These are phyloP conservation scores for Quercus engelmannii DNA, from an alignment of 306 rosid genomes.

Conservation along the genomic window DNA sequence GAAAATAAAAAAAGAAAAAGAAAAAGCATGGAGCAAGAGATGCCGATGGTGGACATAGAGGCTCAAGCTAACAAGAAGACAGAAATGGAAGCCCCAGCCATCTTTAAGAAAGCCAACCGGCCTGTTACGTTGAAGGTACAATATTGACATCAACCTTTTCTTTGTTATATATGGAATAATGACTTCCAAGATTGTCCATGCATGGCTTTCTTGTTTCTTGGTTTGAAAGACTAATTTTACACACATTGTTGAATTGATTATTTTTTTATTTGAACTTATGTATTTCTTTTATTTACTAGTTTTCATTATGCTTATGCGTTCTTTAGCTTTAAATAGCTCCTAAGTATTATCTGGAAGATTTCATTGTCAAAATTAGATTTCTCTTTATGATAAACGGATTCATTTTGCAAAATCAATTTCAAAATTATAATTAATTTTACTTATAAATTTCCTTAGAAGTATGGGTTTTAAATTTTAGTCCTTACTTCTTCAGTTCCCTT, in stretches of 20 bases:
- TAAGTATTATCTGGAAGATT: neutral
- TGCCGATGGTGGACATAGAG: constrained; percentile 42
- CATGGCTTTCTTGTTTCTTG: neutral
- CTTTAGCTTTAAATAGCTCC: neutral
- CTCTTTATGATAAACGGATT: no score
- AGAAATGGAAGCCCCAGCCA: constrained; percentile 2
- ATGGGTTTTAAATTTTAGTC: no score
- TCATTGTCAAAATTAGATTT: no score
- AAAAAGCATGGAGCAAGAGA: constrained; percentile 18
- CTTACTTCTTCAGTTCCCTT: no score
- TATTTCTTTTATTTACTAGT: neutral
- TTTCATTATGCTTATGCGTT: neutral
- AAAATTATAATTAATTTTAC: no score
- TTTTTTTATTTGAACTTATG: no score
- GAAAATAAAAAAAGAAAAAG: neutral
- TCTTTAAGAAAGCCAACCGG: constrained; percentile 28
- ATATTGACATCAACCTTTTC: neutral
- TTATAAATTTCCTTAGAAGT: no score
- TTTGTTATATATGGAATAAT: neutral
- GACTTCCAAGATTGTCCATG: neutral
- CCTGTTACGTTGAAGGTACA: constrained; percentile 53
- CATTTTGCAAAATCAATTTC: no score
- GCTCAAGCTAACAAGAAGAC: constrained; percentile 20
- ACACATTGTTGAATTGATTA: neutral
- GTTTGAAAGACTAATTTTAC: no score